Percentiles rank a stretch among this genome's conserved stretches.
Evolutionary conservation across 2,329 filamentous ascomycete species (phyloP).

Genomic region (Fusarium sp.): DNA sequence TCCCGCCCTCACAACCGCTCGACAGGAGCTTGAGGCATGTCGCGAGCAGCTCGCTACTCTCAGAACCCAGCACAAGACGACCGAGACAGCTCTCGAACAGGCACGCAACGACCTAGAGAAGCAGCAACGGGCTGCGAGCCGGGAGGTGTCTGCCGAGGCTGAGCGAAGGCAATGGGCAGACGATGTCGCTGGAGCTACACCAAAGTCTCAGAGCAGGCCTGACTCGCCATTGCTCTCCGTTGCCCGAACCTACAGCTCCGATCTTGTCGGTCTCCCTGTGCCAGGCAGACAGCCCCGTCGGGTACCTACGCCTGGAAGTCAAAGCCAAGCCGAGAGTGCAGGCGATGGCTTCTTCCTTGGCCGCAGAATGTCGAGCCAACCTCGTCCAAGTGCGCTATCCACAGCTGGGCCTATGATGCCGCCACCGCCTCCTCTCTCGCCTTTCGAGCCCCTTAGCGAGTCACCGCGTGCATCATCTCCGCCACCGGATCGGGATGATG

Average conservation of each 20-base stretch:
- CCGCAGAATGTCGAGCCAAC: constrained; percentile 64
- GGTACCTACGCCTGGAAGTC: constrained; percentile 60
- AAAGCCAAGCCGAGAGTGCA: constrained; percentile 57
- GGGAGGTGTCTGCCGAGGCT: constrained; percentile 52
- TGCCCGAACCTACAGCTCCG: constrained; percentile 65
- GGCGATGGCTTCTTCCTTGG: constrained; percentile 54
- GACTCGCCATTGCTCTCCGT: constrained; percentile 65
- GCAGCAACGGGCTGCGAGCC: constrained; percentile 52
- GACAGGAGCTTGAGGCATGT: constrained; percentile 71
- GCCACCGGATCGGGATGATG: constrained; percentile 62
- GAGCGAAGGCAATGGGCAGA: constrained; percentile 64
- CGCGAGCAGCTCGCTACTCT: constrained; percentile 70
- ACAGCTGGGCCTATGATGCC: constrained; percentile 51
- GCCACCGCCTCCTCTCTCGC: constrained; percentile 56
- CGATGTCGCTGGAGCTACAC: constrained; percentile 56
- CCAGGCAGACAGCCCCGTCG: constrained; percentile 49
- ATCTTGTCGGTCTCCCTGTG: constrained; percentile 61
- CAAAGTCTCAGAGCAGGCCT: constrained; percentile 62
- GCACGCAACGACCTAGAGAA: constrained; percentile 62
- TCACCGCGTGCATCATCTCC: constrained; percentile 53
- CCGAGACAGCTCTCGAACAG: constrained; percentile 72
- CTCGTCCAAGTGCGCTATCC: constrained; percentile 56
- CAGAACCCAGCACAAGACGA: constrained; percentile 71
- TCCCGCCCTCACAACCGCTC: constrained; percentile 70
- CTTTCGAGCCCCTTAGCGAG: constrained; percentile 56